Evolutionary conservation across 2,329 filamentous ascomycete species (phyloP), one percentile per base, ranked within the genome.

Genomic region (Pleoardoris graminearum): DNA sequence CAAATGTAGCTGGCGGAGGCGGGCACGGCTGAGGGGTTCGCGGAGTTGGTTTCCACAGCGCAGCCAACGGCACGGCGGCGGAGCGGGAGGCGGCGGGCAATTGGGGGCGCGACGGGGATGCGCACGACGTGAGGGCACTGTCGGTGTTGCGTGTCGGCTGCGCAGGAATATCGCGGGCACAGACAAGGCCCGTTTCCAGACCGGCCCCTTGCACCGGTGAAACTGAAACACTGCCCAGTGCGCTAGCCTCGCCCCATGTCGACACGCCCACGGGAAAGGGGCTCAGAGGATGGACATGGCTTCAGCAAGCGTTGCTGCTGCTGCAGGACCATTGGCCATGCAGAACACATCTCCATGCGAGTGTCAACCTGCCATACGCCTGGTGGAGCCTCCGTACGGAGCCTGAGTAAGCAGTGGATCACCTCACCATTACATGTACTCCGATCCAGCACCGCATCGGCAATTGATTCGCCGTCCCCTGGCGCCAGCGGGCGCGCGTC

Each of bases 21-120:
- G 37, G 36, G 39, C 49, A 32, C 47, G 25, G 62, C 58, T 57
- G 54, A 53, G 41, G 55, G 49, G 53, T 22, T 38, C 47, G 53
- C 48, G 50, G 50, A 50, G 38, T 4, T 30, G 22, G 38, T 27
- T 43, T 43, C 25, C 8, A 21, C 39, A 19, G 48, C 29, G 38
- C 4, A 35, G 22, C 37, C 17, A 32, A 39, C 12, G 43, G 16
- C 38, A 22, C 36, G 37, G 29, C 41, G 38, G 32, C 25, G 41
- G 41, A 21, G 22, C 17, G 16, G 38, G 22, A 22, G 22, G 39
- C 25, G 25, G 29, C 14, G 43, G 30, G 30, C 30, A n/a, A n/a
- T n/a, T n/a, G n/a, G n/a, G 19, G 27, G 43, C 14, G 19, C 37
- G 29, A 48, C 32, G 44, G 19, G 14, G n/a, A 33, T 14, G 32